These are phyloP conservation scores for Tuber indicum DNA, from an alignment of 495 filamentous ascomycete species.

Conservation along the genomic window DNA sequence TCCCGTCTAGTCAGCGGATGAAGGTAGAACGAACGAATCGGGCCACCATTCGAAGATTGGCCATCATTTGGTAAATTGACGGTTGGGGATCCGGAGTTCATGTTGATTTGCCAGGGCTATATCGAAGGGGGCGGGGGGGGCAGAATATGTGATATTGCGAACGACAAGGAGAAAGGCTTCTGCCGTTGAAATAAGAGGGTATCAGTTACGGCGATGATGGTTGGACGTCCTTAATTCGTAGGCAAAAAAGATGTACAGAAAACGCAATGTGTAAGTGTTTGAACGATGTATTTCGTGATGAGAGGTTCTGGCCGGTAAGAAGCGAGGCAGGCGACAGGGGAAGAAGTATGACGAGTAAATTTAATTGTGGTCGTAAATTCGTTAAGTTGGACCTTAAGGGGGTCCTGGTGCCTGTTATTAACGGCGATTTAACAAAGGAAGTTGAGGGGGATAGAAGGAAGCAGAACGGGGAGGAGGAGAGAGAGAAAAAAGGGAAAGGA, in stretches of 20 bases:
- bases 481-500: neutral
- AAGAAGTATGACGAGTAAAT: neutral
- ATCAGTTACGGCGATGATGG: neutral
- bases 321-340: constrained; percentile 12
- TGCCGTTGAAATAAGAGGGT: neutral
- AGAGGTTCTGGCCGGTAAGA: neutral
- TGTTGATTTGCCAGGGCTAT: constrained; percentile 11
- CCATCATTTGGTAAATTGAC: constrained; percentile 32
- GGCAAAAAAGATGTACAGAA: constrained; percentile 19
- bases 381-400: constrained; percentile 27
- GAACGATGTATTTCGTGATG: neutral
- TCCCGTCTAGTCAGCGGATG: neutral
- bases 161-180: neutral
- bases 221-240: constrained; percentile 8
- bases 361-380: constrained; percentile 32
- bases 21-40: constrained; percentile 36
- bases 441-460: neutral
- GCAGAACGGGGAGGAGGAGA: neutral
- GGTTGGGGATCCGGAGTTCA: constrained; percentile 30
- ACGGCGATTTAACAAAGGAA: constrained; percentile 5
- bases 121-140: neutral
- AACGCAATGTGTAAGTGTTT: constrained; percentile 6
- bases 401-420: neutral
- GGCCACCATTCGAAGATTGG: constrained; percentile 30
- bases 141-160: neutral